Evolutionary conservation across 148 eudicot genomes (phyloP).

Genomic region (Amaranthus hypochondriacus): DNA sequence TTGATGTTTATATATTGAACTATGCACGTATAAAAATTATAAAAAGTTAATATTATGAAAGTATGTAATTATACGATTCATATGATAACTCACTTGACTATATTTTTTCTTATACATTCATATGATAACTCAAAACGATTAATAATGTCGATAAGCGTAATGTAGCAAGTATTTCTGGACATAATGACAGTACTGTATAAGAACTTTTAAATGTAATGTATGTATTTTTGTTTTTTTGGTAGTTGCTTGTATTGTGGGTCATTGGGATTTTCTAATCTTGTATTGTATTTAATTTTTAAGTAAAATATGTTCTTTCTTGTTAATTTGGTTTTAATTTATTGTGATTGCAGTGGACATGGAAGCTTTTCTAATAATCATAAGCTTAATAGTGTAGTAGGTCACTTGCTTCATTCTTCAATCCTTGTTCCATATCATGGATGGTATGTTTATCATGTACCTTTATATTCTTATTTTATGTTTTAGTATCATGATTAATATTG

Average conservation of each 20-base stretch:
- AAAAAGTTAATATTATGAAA: too few relatives aligned
- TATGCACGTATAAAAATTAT: too few relatives aligned
- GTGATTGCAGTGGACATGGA: slow-evolving; percentile 64
- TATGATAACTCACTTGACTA: too few relatives aligned
- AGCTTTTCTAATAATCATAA: slow-evolving; percentile 68
- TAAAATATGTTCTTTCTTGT: slow-evolving; percentile 2
- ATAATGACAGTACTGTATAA: neutral
- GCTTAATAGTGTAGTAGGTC: slow-evolving; percentile 66
- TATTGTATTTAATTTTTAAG: neutral
- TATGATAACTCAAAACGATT: too few relatives aligned
- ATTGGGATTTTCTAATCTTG: neutral
- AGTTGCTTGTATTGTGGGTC: slow-evolving; percentile 5
- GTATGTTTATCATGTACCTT: slow-evolving; percentile 25
- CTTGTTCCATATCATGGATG: slow-evolving; percentile 92
- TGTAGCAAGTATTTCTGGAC: too few relatives aligned
- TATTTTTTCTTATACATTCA: too few relatives aligned
- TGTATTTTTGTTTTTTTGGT: neutral
- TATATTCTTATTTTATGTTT: neutral
- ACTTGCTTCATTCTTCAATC: slow-evolving; percentile 73
- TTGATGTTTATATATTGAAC: too few relatives aligned
- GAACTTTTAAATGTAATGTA: too few relatives aligned
- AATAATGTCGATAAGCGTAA: too few relatives aligned
- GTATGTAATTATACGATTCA: too few relatives aligned
- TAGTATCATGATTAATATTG: neutral
- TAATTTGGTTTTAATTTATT: slow-evolving; percentile 9